Evolutionary conservation across 768 basidiomycete species (phyloP).

Genomic region (Fomitopsis serialis): DNA sequence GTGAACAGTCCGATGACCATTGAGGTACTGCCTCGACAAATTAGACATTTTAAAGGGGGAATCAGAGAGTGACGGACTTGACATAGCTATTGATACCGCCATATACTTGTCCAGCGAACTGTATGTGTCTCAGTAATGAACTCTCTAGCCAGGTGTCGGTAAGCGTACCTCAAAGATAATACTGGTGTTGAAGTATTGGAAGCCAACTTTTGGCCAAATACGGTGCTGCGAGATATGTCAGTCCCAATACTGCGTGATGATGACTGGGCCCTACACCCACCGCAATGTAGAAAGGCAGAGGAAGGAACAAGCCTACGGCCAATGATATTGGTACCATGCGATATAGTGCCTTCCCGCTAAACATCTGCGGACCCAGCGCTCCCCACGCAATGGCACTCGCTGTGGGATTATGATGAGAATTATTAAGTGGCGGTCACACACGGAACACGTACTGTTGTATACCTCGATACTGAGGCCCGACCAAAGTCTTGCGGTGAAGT

Average conservation of each 20-base stretch:
- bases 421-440: too few relatives aligned
- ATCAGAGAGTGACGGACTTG: conserved; percentile 15
- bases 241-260: background rate
- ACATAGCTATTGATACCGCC: conserved; percentile 56
- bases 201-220: conserved; percentile 40
- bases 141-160: too few relatives aligned
- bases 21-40: conserved; percentile 14
- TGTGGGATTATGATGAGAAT: background rate
- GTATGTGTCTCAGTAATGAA: background rate
- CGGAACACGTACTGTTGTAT: conserved; percentile 8
- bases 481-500: background rate
- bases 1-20: conserved; percentile 41
- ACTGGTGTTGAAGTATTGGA: conserved; percentile 45
- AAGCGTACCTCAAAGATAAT: conserved; percentile 24
- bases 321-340: conserved; percentile 28
- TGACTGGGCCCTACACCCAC: background rate
- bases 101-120: conserved; percentile 37
- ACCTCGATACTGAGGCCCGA: background rate
- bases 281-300: conserved; percentile 48
- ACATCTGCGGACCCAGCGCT: conserved; percentile 32
- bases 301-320: conserved; percentile 47
- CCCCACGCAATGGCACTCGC: conserved; percentile 49
- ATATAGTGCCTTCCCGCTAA: conserved; percentile 9
- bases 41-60: background rate
- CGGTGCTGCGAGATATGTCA: conserved; percentile 20